These are phyloP conservation scores for Annulohypoxylon stygium DNA, from an alignment of 495 filamentous ascomycete species.

Conservation along the genomic window DNA sequence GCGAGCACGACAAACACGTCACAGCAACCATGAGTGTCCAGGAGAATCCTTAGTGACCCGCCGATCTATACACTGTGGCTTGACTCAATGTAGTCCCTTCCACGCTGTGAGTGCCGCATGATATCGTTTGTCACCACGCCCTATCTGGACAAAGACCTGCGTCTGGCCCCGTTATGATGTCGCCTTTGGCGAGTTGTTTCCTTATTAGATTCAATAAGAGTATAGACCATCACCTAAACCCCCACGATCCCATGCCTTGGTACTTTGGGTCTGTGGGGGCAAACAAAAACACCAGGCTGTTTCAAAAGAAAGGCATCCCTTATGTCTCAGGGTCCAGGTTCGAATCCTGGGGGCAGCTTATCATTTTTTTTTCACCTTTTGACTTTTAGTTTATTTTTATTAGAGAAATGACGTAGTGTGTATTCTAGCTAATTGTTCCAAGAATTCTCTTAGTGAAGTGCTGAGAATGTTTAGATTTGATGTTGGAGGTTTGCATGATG, in stretches of 20 bases:
- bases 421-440: too few species aligned
- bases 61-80: too few species aligned
- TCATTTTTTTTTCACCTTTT: too few species aligned
- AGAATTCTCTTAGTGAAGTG: too few species aligned
- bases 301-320: not conserved
- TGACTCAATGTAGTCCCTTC: not conserved
- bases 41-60: not conserved
- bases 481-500: too few species aligned
- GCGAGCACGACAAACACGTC: not conserved
- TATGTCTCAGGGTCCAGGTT: not conserved
- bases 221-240: not conserved
- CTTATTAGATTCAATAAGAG: not conserved
- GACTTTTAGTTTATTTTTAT: too few species aligned
- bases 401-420: too few species aligned
- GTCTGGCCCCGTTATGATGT: not conserved
- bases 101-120: not conserved
- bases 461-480: too few species aligned
- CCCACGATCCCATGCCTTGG: not conserved
- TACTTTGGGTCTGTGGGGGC: not conserved
- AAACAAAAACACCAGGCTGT: not conserved
- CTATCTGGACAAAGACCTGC: not conserved
- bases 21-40: too few species aligned
- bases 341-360: not conserved
- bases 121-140: not conserved
- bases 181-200: not conserved